Conservation (phyloP, 1,139 yeast species). For the Kodamaea anthophila region DNA sequence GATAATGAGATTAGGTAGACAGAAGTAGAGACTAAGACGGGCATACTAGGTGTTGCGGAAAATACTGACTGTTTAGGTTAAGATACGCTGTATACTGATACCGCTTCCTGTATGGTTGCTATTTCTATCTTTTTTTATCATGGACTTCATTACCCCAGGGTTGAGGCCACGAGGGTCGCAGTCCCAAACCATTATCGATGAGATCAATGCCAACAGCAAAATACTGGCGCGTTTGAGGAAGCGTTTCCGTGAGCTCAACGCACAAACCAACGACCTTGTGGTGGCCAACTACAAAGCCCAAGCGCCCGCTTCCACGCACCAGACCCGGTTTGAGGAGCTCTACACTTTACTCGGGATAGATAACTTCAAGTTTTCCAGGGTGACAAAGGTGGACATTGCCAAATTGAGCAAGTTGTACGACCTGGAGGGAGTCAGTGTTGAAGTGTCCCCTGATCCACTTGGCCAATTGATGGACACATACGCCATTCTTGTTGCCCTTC, state of each 20-base stretch:
- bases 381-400: conserved; percentile 13
- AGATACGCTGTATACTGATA: too few species aligned
- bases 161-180: conserved; percentile 10
- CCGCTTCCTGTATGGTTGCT: not conserved
- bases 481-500: conserved; percentile 19
- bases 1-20: too few species aligned
- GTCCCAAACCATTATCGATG: conserved; percentile 9
- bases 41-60: too few species aligned
- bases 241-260: conserved; percentile 11
- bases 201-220: conserved; percentile 13
- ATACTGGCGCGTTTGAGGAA: conserved; percentile 11
- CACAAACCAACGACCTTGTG: conserved; percentile 10
- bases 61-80: too few species aligned
- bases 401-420: conserved; percentile 9
- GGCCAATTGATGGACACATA: conserved; percentile 21
- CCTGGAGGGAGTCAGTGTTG: too few species aligned
- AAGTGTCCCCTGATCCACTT: conserved; percentile 5
- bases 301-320: conserved; percentile 9
- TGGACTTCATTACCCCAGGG: conserved; percentile 15
- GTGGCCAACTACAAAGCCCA: too few species aligned
- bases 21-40: too few species aligned
- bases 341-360: conserved; percentile 20
- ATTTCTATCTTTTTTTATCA: conserved; percentile 1
- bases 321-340: conserved; percentile 20
- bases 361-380: conserved; percentile 16